These are phyloP conservation scores for Leccinum fuscescens DNA, from an alignment of 1,284 basidiomycete genomes.

Conservation along the genomic window DNA sequence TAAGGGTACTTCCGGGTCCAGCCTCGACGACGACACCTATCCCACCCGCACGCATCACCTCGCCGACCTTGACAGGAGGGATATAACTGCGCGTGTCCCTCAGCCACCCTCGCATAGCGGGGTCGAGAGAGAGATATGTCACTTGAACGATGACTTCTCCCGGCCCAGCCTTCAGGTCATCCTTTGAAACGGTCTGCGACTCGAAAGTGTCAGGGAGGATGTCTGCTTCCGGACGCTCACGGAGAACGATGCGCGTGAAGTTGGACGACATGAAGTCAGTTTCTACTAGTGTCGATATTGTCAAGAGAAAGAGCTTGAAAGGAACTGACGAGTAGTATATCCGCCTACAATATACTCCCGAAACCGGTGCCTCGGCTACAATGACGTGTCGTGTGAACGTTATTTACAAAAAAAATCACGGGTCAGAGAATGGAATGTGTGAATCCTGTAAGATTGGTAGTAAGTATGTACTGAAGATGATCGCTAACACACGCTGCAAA, in stretches of 20 bases:
- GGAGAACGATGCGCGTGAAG: constrained; percentile 72
- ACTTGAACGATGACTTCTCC: constrained; percentile 71
- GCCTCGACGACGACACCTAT: constrained; percentile 68
- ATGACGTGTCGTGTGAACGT: neutral
- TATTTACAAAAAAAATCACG: neutral
- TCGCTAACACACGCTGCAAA: neutral
- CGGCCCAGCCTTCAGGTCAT: constrained; percentile 50
- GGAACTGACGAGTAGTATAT: neutral
- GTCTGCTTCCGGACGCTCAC: constrained; percentile 64
- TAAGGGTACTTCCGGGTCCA: constrained; percentile 52
- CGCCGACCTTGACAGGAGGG: constrained; percentile 77
- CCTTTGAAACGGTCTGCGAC: constrained; percentile 51
- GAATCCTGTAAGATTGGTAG: neutral
- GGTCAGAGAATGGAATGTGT: neutral
- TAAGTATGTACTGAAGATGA: neutral
- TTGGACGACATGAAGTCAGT: constrained; percentile 23
- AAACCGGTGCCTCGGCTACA: neutral
- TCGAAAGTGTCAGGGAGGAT: constrained; percentile 75
- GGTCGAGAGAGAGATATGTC: constrained; percentile 77
- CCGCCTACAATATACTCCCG: neutral
- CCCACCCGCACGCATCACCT: constrained; percentile 75
- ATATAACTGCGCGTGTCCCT: constrained; percentile 67
- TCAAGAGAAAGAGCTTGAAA: neutral
- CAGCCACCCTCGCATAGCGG: constrained; percentile 85
- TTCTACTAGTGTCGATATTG: neutral